phyloP scores from a whole-genome alignment of 305 asterid genomes.

The Plantago coronopus region DNA sequence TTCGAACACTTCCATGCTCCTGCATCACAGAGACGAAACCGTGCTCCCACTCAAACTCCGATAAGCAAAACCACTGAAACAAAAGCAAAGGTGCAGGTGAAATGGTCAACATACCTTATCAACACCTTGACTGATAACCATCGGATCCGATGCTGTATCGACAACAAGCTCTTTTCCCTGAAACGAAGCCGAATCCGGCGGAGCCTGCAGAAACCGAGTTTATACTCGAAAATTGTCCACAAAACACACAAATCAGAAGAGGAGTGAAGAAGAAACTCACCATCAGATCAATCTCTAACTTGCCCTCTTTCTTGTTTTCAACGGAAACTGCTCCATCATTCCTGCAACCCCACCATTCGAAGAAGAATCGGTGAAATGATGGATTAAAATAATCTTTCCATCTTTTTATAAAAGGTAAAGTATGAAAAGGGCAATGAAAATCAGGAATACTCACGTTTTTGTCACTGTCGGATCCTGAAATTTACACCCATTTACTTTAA shows the following conservation, averaged over 20 bases:
- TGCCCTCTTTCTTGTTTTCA: slow-evolving; percentile 33
- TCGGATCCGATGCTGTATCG: slow-evolving; percentile 17
- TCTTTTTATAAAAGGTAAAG: background rate
- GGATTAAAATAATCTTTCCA: slow-evolving; percentile 3
- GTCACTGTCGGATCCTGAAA: slow-evolving; percentile 45
- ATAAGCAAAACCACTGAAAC: background rate
- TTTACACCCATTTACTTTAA: slow-evolving; percentile 45
- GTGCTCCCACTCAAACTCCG: slow-evolving; percentile 13
- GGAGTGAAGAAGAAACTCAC: slow-evolving; percentile 27
- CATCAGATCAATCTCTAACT: slow-evolving; percentile 51
- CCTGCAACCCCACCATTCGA: slow-evolving; percentile 37
- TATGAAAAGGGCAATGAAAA: slow-evolving; percentile 27
- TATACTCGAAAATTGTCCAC: slow-evolving; percentile 19
- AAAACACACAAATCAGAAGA: slow-evolving; percentile 17
- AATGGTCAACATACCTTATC: slow-evolving; percentile 27
- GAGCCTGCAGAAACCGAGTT: slow-evolving; percentile 31
- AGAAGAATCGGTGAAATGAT: slow-evolving; percentile 18
- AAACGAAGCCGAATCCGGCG: slow-evolving; percentile 32
- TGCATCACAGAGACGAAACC: slow-evolving; percentile 22
- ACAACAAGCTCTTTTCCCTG: slow-evolving; percentile 30
- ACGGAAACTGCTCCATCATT: slow-evolving; percentile 30
- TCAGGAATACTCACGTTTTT: slow-evolving; percentile 51
- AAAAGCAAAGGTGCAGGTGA: background rate
- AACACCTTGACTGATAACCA: slow-evolving; percentile 20
- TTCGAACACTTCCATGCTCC: slow-evolving; percentile 26